A percentile compares a stretch with the other conserved stretches of the same genome.
Evolutionary conservation across 2,329 filamentous ascomycete genomes (phyloP).

Genomic region (Fonsecaea multimorphosa): DNA sequence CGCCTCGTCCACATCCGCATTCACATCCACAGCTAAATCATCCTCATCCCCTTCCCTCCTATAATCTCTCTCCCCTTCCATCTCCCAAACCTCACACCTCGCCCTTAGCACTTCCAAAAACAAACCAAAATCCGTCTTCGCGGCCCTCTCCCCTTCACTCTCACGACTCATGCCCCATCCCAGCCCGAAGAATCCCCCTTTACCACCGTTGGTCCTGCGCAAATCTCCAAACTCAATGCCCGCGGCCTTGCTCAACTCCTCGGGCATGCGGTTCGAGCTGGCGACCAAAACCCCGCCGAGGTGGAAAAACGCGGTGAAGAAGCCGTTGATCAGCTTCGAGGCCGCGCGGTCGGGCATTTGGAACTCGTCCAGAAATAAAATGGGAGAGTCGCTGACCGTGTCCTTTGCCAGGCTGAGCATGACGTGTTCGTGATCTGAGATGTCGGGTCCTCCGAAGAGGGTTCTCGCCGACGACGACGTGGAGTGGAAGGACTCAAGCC

Average conservation of each 20-base stretch:
- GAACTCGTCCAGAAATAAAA: slow-evolving; percentile 82
- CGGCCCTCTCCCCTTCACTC: slow-evolving; percentile 61
- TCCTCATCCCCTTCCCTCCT: slow-evolving; percentile 51
- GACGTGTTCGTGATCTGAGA: slow-evolving; percentile 65
- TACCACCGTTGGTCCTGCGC: slow-evolving; percentile 10
- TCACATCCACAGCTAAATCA: slow-evolving; percentile 42
- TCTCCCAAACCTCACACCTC: slow-evolving; percentile 82
- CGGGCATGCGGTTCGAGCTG: slow-evolving; percentile 82
- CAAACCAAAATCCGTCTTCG: slow-evolving; percentile 73
- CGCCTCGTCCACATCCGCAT: slow-evolving; percentile 42
- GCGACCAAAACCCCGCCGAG: slow-evolving; percentile 80
- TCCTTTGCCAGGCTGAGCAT: slow-evolving; percentile 76
- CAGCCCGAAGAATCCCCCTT: slow-evolving; percentile 32
- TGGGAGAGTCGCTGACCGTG: slow-evolving; percentile 74
- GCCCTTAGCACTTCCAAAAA: slow-evolving; percentile 79
- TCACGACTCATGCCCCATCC: slow-evolving; percentile 39
- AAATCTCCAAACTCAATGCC: slow-evolving; percentile 67
- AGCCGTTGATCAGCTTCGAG: slow-evolving; percentile 77
- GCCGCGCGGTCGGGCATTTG: slow-evolving; percentile 79
- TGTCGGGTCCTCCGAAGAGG: slow-evolving; percentile 24
- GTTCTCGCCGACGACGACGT: slow-evolving; percentile 10
- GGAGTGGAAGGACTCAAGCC: slow-evolving; percentile 27
- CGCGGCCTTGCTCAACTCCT: slow-evolving; percentile 76
- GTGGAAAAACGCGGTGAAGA: slow-evolving; percentile 81
- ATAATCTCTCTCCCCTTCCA: slow-evolving; percentile 77